These are phyloP conservation scores for Hippophae rhamnoides DNA, from an alignment of 306 rosid species.

Conservation along the genomic window DNA sequence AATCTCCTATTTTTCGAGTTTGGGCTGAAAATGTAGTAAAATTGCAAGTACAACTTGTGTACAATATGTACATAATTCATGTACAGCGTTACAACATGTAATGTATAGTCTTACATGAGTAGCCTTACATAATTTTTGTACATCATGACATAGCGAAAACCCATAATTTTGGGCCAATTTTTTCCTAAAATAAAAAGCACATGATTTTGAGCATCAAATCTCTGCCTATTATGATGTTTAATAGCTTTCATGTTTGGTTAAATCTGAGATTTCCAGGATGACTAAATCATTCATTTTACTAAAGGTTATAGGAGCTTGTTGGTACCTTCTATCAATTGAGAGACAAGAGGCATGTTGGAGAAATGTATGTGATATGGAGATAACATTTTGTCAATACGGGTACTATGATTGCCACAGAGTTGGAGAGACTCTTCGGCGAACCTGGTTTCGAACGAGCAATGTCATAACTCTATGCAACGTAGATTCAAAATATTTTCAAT, in stretches of 20 bases:
- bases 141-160: too few species aligned
- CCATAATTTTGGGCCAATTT: too few species aligned
- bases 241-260: neutral
- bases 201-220: too few species aligned
- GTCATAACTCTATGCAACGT: conserved; percentile 33
- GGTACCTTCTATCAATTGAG: conserved; percentile 41
- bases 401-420: conserved; percentile 32
- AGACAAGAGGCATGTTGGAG: conserved; percentile 59
- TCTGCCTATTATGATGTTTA: neutral
- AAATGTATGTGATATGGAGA: conserved; percentile 32
- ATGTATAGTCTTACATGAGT: too few species aligned
- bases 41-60: too few species aligned
- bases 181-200: too few species aligned
- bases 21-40: too few species aligned
- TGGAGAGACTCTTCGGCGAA: conserved; percentile 21
- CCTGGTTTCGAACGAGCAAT: conserved; percentile 47
- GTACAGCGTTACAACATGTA: too few species aligned
- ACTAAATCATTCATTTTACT: neutral
- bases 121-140: too few species aligned
- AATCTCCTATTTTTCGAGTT: too few species aligned
- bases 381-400: conserved; percentile 25
- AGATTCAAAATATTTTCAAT: conserved; percentile 30
- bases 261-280: neutral
- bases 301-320: conserved; percentile 48
- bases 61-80: too few species aligned